Conservation (phyloP, 164 flowering plant species). For the Malania oleifera region DNA sequence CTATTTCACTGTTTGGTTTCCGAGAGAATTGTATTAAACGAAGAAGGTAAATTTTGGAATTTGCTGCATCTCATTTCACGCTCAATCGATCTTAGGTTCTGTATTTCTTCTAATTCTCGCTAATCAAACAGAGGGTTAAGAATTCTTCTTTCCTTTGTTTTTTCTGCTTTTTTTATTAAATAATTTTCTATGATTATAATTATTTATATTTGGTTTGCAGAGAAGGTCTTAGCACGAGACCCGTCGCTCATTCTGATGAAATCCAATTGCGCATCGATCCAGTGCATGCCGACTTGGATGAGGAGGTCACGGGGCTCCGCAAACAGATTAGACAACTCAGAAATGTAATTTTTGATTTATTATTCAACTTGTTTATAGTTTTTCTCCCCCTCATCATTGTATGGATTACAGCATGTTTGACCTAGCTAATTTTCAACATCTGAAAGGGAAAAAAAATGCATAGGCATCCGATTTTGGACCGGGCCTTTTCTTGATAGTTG, state of each 20-base stretch:
- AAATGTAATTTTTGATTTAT: conserved; percentile 24
- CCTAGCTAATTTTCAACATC: no score
- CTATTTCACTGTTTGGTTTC: not conserved
- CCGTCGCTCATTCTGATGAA: conserved; percentile 41
- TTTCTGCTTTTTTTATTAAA: no score
- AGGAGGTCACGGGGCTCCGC: conserved; percentile 56
- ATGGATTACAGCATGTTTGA: no score
- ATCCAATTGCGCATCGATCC: conserved; percentile 73
- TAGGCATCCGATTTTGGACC: no score
- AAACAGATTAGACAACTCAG: conserved; percentile 41
- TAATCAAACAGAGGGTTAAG: no score
- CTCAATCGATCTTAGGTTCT: no score
- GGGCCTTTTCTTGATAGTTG: no score
- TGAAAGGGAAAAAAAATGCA: no score
- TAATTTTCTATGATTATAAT: not conserved
- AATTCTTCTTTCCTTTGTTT: not conserved
- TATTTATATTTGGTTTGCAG: conserved; percentile 20
- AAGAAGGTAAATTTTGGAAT: not conserved
- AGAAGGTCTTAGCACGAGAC: conserved; percentile 53
- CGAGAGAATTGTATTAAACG: not conserved
- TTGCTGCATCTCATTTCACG: no score
- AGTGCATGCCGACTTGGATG: conserved; percentile 58
- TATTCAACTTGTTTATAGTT: not conserved
- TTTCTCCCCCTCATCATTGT: no score
- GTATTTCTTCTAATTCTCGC: no score